Base-by-base conservation (phyloP, 768 basidiomycete species). In the Trametes punicea region DNA sequence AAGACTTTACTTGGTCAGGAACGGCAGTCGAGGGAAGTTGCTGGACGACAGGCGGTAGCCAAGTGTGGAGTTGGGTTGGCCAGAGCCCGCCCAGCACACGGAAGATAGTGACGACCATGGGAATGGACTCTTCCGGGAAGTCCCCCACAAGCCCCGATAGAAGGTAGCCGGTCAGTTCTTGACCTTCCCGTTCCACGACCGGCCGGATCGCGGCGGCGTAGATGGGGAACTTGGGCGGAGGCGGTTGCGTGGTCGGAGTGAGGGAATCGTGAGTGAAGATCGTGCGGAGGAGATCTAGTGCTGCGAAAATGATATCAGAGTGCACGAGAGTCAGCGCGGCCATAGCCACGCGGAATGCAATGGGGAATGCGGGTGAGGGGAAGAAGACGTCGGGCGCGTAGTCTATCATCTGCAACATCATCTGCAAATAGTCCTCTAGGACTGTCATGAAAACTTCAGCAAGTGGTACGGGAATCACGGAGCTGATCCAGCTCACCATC, bases 351-450 rank as follows among this genome's bases (percentile, higher is more conserved):
- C 82, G 81, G 73, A 97, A 89, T 9, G 88, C 87, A 46, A 85
- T 68, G 5, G 89, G 83, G 71, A 98, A 90, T 11, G 82, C 78
- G 6, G 87, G 74, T 2, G 91, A 90, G 57, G 84, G 77, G 73
- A 96, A 88, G 61, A 94, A 81, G 39, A 90, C 73, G 48, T 88
- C 84, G 5, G 96, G 92, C 0, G 81, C 76, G 60, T 78, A 72
- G 39, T 85, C 81, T 46, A 86, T 70, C 65, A 94, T 74, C 60
- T 85, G 83, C 51, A 85, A 70, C 13, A 93, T 72, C 72, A 93
- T 79, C 59, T 92, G 93, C 48, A 93, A 67, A 62, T 95, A 98
- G 67, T 99, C 97, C 69, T 98, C 96, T 65, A 99, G 74, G 25
- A 98, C 97, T 98, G 60, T 40, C 42, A 33, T 26, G 18, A 31